Evolutionary conservation across 208 protist species (phyloP), one percentile per base, ranked within the genome.

Genomic region (Leishmania martiniquensis): DNA sequence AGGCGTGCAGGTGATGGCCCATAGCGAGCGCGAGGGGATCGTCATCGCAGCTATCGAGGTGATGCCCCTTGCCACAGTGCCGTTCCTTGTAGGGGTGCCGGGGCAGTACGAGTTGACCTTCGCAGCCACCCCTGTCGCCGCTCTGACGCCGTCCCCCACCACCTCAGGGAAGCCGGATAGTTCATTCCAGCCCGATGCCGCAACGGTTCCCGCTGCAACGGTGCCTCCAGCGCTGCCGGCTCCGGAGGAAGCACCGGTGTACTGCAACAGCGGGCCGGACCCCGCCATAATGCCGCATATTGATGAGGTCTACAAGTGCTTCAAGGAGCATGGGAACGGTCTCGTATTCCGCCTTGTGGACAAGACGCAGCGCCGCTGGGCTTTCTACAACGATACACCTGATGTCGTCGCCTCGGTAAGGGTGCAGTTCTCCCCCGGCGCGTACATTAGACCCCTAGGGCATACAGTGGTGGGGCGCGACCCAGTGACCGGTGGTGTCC

Each of bases 321-420:
- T 96, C 81, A 95, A 93, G 82, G 85, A 92, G 5, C 80, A 93
- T 77, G 88, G 85, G 54, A 94, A 94, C 78, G 92, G 92, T 1
- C 85, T 96, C 34, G 80, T 96, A 6, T 96, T 95, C 76, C 90
- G 92, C 55, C 72, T 96, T n/a, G 91, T 95, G 45, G 80, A 91
- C 77, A 69, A 71, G 63, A 15, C 1, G 10, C 44, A 81, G 37
- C 63, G 78, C 42, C 77, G 69, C 47, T 96, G 92, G 92, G 87
- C 80, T 37, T 96, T 93, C 73, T 96, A 95, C 83, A 96, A 96
- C 77, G 92, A 95, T 70, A 96, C 92, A 10, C 63, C 54, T 1
- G 83, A 91, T 45, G 72, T 87, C 34, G 73, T 88, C n/a, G 88
- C 90, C 60, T 62, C 82, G 39, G 83, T 93, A 51, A 59, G 68